Evolutionary conservation across 352 stramenopile genomes (phyloP).

Genomic region (Blastocystis sp.): DNA sequence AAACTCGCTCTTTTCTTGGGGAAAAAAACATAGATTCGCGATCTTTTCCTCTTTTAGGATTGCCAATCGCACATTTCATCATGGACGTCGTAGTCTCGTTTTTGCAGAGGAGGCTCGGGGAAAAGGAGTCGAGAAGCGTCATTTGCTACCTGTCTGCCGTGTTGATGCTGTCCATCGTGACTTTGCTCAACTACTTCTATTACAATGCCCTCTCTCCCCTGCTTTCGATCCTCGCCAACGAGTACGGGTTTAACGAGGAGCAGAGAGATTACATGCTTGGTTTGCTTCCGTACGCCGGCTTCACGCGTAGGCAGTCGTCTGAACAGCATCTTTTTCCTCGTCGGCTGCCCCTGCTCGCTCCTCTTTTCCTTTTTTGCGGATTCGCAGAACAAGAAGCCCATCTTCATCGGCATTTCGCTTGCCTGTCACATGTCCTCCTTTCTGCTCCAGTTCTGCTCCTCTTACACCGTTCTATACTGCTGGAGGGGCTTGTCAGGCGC

Average conservation of each 20-base stretch:
- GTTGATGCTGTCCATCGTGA: constrained; percentile 17
- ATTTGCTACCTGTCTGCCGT: constrained; percentile 43
- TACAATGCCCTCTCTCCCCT: constrained; percentile 59
- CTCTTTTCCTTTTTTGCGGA: constrained; percentile 56
- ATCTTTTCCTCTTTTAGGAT: not conserved
- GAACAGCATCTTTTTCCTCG: constrained; percentile 53
- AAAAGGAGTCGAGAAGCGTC: constrained; percentile 45
- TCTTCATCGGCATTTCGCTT: constrained; percentile 26
- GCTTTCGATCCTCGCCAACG: constrained; percentile 25
- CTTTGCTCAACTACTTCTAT: constrained; percentile 40
- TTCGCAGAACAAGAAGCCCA: not conserved
- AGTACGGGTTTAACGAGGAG: constrained; percentile 56
- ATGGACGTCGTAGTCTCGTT: constrained; percentile 41
- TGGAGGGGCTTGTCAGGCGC: constrained; percentile 58
- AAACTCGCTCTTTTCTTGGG: not conserved
- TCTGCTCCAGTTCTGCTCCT: not conserved
- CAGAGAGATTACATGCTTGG: constrained; percentile 40
- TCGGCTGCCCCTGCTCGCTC: constrained; percentile 33
- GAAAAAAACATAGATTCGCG: too few species aligned
- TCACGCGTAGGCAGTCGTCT: constrained; percentile 59
- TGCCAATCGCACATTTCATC: not conserved
- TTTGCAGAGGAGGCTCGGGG: constrained; percentile 45
- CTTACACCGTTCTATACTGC: constrained; percentile 21
- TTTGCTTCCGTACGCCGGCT: not conserved
- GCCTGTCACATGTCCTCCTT: constrained; percentile 32